Evolutionary conservation across 2,329 filamentous ascomycete species (phyloP), one percentile per base, ranked within the genome.

Genomic region (Cladophialophora yegresii): DNA sequence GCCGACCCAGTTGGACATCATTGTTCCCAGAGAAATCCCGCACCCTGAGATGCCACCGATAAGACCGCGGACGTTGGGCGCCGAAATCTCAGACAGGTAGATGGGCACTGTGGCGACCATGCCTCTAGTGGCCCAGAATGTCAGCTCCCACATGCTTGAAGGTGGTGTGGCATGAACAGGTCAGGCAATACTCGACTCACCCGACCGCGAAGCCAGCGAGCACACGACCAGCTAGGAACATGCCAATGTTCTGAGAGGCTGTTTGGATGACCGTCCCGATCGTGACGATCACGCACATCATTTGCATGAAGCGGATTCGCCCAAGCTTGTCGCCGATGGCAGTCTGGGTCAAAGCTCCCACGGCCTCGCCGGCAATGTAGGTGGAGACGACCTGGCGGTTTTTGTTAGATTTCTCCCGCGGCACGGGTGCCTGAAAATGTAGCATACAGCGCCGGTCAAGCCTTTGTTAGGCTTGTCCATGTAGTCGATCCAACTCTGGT

Each of bases 21-120:
- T 82, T 67, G 95, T 81, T 78, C 90, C 91, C 67, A 93, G 83
- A 64, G 90, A 92, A 75, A 93, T 88, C 75, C 87, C 91, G 81
- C 92, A 93, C 74, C 93, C 90, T 80, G 93, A 93, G 6, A 89
- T 89, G 1, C 89, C 86, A 16, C 93, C 90, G 59, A 93, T 84
- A 60, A 89, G 87, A 74, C 90, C 90, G 72, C 90, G 86, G 69
- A 90, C 77, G 83, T 85, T 66, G 87, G 88, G 69, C 78, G 78
- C 62, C 56, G 81, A 81, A 72, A 82, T 70, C 49, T 70, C 69
- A 23, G 62, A 66, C 20, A 70, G 54, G 32, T 70, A 70, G 54
- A 70, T 69, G 30, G 69, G 69, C 63, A 65, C 72, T 1, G 69
- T 70, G 65, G 55, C 61, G 62, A 73, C 71, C 71, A 70, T 62